A percentile compares a stretch with the other conserved stretches of the same genome.
These are phyloP conservation scores for Aspergillus quadricinctus DNA, from an alignment of 2,329 filamentous ascomycete genomes.

Conservation along the genomic window DNA sequence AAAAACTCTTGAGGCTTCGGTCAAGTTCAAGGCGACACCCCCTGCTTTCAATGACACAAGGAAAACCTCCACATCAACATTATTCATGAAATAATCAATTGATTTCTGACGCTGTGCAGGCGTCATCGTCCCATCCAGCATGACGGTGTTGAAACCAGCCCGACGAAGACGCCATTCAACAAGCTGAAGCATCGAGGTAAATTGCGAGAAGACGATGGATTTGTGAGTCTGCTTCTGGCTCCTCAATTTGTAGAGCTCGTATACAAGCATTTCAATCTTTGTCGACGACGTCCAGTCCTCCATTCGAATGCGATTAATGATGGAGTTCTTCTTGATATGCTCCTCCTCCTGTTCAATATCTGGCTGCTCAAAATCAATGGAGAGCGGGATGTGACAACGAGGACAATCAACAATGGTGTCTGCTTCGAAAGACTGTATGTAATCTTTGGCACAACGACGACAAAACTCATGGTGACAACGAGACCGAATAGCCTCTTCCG, in stretches of 20 bases:
- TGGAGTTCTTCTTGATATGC: slow-evolving; percentile 86
- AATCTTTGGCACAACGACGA: slow-evolving; percentile 72
- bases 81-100: slow-evolving; percentile 95
- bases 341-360: slow-evolving; percentile 90
- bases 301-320: slow-evolving; percentile 99
- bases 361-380: slow-evolving; percentile 90
- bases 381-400: slow-evolving; percentile 81
- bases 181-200: slow-evolving; percentile 94
- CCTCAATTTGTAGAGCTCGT: slow-evolving; percentile 86
- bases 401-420: slow-evolving; percentile 65
- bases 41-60: slow-evolving; percentile 94
- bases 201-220: slow-evolving; percentile 96
- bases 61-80: slow-evolving; percentile 91
- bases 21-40: slow-evolving; percentile 90
- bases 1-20: slow-evolving; percentile 90
- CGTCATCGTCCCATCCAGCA: slow-evolving; percentile 97
- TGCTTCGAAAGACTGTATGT: slow-evolving; percentile 70
- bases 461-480: slow-evolving; percentile 92
- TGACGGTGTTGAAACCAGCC: slow-evolving; percentile 96
- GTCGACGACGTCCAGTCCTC: slow-evolving; percentile 97
- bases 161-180: slow-evolving; percentile 95
- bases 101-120: slow-evolving; percentile 87
- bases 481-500: slow-evolving; percentile 89
- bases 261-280: slow-evolving; percentile 94
- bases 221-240: slow-evolving; percentile 93